Base-by-base conservation (phyloP, 2,329 filamentous ascomycete species). In the Fusarium buharicum region DNA sequence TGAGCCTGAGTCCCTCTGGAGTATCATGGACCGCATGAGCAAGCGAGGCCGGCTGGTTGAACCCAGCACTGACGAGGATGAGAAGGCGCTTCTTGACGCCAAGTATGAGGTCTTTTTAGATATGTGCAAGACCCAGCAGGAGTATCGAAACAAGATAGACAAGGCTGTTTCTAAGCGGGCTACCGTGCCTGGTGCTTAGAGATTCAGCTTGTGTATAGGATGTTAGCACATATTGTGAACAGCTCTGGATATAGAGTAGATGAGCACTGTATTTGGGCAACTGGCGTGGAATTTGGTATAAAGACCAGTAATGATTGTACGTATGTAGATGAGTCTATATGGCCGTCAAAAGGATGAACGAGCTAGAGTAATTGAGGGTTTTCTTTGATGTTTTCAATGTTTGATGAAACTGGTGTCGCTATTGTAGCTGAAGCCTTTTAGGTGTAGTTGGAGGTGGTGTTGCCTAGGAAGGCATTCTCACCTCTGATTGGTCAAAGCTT, bases 21-120 rank as follows among this genome's bases (percentile, higher is more conserved):
- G 88, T 68, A 97, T 99, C 74, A 99, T 99, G 95, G 92, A 96
- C 76, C 87, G 93, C 53, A 95, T 97, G 89, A 96, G 91, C 79
- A 97, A 97, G 82, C 90, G 92, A 9, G 95, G 94, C 28, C 91
- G 89, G 70, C 86, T 93, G 44, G 90, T 97, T 3, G 83, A 88
- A 75, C 93, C 94, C 0, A 87, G 87, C 18, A 85, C 82, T 49
- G 86, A 96, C 73, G 78, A 80, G 56, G 84, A 84, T 11, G 90
- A 97, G 81, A 93, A 90, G 82, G 86, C 86, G 73, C 78, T 99
- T 66, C 80, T 99, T 48, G 83, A 90, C 69, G 90, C 89, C 62
- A 99, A 99, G 82, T 99, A 97, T 74, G 89, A 92, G 72, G 87
- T 99, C n/a, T 98, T 98, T 81, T 77, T 98, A 53, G 91, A 97